Evolutionary conservation across 2,329 filamentous ascomycete genomes (phyloP).

Genomic region (Aspergillus persii): DNA sequence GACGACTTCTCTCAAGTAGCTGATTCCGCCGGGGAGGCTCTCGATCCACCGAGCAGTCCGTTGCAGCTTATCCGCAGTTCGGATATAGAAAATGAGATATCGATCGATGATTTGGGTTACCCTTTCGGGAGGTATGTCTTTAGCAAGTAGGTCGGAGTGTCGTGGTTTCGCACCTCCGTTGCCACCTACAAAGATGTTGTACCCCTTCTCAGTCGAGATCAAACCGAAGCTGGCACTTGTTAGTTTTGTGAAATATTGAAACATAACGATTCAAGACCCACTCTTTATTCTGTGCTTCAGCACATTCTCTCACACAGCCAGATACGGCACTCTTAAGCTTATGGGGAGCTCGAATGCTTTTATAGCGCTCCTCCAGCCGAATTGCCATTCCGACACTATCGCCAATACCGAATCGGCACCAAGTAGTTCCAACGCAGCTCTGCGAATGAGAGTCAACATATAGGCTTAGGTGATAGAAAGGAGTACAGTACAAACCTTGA

Average conservation of each 20-base stretch:
- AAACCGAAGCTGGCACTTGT: constrained; percentile 66
- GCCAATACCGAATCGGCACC: constrained; percentile 85
- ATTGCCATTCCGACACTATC: constrained; percentile 92
- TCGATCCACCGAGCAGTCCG: constrained; percentile 88
- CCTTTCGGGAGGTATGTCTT: constrained; percentile 79
- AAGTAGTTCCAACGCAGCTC: constrained; percentile 85
- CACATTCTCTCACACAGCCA: constrained; percentile 88
- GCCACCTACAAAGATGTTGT: constrained; percentile 87
- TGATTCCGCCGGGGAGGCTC: constrained; percentile 75
- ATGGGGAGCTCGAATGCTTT: constrained; percentile 83
- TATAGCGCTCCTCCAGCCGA: constrained; percentile 83
- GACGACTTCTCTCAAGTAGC: constrained; percentile 78
- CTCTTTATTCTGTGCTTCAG: constrained; percentile 91
- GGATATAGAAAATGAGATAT: constrained; percentile 91
- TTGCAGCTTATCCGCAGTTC: constrained; percentile 86
- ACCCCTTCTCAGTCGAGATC: constrained; percentile 88
- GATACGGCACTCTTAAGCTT: constrained; percentile 90
- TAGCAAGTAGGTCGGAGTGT: constrained; percentile 79
- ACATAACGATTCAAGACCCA: constrained; percentile 38
- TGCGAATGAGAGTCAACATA: constrained; percentile 14
- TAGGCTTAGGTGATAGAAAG: neutral
- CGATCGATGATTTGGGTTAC: constrained; percentile 82
- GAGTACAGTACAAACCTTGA: constrained; percentile 55
- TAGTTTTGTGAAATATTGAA: neutral
- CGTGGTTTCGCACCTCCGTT: constrained; percentile 84